Evolutionary conservation across 2,329 filamentous ascomycete genomes (phyloP), one percentile per base, ranked within the genome.

Genomic region (Fusarium keratoplasticum): DNA sequence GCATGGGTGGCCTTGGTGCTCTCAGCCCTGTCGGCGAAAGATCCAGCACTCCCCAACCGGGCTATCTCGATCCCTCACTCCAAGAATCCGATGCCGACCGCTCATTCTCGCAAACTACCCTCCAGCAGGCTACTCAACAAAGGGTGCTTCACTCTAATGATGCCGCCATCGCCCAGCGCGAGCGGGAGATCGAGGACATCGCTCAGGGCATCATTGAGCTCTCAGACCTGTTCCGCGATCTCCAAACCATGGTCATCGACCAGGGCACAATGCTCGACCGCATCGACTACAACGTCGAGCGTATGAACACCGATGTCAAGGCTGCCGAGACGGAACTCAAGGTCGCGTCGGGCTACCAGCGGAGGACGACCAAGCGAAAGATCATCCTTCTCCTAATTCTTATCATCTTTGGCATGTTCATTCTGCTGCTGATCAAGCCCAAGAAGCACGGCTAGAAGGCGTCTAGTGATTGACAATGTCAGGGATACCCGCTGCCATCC

Each of bases 121-220:
- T 98, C 2, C 93, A 95, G 80, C 93, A 95, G 77, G 94, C 94
- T 2, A 88, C 89, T 36, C 90, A 93, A 64, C 89, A 91, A 78
- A 89, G 89, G 75, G 88, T 90, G 66, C 85, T 93, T 33, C 90
- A 92, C 67, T 93, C 92, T 67, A 95, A 97, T 80, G 96, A 98
- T 80, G 88, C 92, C 4, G 91, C 91, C 40, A 98, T 99, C 77
- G 90, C 92, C 70, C 96, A 98, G 82, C 94, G 96, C 73, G 96
- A 99, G 84, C 92, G 94, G 44, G 96, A 98, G 83, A 99, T 99
- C 78, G 97, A 97, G 80, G 95, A 98, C 77, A 99, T 99, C 73
- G 96, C 96, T 3, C 95, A 98, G 81, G 96, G 96, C 67, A 98
- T 99, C 83, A 98, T 99, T 79, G 96, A 98, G 81, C 87, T 99